Conservation (phyloP, 768 basidiomycete genomes). For the Kwoniella newhampshirensis region DNA sequence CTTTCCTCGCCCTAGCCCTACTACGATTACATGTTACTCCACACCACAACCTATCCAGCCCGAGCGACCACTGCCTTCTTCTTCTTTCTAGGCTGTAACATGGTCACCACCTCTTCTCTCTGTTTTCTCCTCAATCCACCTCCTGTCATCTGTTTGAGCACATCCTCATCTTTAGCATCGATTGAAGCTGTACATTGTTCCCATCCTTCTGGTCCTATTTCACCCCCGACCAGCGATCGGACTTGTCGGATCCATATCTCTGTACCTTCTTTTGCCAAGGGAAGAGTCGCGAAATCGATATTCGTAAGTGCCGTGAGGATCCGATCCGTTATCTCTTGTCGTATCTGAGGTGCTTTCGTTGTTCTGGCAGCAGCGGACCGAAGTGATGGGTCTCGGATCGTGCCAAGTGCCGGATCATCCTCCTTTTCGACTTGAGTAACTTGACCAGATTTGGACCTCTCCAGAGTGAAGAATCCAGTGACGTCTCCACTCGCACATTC, state of each 20-base stretch:
- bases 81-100: constrained; percentile 49
- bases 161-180: constrained; percentile 15
- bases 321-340: constrained; percentile 67
- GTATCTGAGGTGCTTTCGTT: constrained; percentile 56
- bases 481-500: constrained; percentile 88
- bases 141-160: background rate
- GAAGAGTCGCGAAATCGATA: constrained; percentile 72
- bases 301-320: constrained; percentile 69
- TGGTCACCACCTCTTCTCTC: constrained; percentile 34
- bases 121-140: constrained; percentile 21
- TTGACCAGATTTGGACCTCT: no score
- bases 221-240: constrained; percentile 29
- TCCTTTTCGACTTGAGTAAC: no score
- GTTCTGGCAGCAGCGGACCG: background rate
- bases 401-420: no score
- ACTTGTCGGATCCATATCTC: constrained; percentile 63
- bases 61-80: constrained; percentile 24
- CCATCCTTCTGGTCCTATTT: constrained; percentile 39
- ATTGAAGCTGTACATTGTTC: constrained; percentile 21
- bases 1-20: no score
- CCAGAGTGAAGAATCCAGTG: constrained; percentile 85
- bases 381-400: constrained; percentile 1
- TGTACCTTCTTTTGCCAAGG: constrained; percentile 67
- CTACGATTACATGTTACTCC: no score
- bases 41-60: background rate